Evolutionary conservation across 192 early-diverging fungal species (phyloP), one percentile per base, ranked within the genome.

Genomic region (Coemansia sp.): DNA sequence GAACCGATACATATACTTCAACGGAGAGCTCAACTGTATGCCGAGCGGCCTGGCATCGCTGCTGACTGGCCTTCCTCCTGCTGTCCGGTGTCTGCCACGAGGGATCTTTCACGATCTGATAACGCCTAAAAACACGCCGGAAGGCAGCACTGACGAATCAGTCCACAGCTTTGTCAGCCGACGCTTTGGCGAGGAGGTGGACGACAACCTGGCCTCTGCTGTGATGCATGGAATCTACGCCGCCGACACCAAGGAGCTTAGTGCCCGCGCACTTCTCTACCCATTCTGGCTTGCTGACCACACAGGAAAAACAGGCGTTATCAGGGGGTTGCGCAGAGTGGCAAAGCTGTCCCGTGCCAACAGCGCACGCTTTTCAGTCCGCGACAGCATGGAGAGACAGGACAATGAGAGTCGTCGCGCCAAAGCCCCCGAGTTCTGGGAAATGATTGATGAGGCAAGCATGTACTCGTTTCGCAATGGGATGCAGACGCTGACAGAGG

Each of bases 191-290:
- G 66, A 72, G 17, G 75, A 79, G 3, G 79, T 95, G 4, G 91
- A 94, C 48, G 85, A 94, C 61, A 92, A 92, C 53, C 67, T 98
- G 68, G 88, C 94, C 7, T 93, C 93, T 40, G 92, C 97, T 0
- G 83, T 96, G 40, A 87, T 95, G 60, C 94, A 96, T 66, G 97
- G 97, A 0, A 94, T 98, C 37, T 97, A 97, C 78, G 95, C 95
- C 1, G 94, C 95, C 0, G 92, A 98, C 71, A 85, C 85, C 0
- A 89, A 84, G 59, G 69, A 87, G 53, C 79, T 98, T 32, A 94
- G 92, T 49, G 84, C 94, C 3, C 84, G 89, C 25, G 88, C 92
- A 5, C 88, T 90, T 2, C 79, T 97, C 59, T 87, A 86, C 43
- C 72, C 87, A 39, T 74, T 95, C 57, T 94, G 87, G 82, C 85